Conservation (phyloP, 108 stramenopile genomes). For the Fistulifera pelliculosa region DNA sequence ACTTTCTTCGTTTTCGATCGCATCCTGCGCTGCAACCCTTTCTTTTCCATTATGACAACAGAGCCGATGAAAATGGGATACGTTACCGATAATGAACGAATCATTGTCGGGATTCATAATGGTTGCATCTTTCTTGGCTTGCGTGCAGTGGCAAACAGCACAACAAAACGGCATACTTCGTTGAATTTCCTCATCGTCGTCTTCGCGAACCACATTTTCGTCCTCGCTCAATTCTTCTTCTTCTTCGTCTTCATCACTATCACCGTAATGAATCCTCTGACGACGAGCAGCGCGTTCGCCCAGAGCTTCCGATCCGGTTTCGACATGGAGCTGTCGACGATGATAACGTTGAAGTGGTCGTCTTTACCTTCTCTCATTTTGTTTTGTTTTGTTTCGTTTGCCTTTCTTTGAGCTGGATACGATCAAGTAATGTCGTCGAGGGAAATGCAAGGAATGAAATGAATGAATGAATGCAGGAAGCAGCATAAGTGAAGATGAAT, state of each 20-base stretch:
- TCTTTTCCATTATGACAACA: no score
- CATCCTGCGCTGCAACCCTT: no score
- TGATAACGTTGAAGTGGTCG: neutral
- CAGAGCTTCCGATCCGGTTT: neutral
- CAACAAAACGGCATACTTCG: constrained; percentile 11
- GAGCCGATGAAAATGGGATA: no score
- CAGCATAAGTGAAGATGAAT: no score
- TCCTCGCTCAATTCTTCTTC: no score
- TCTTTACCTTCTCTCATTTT: neutral
- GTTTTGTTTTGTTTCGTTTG: neutral
- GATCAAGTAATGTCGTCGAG: no score
- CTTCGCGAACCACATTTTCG: neutral
- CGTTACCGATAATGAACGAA: no score
- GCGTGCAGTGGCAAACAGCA: constrained; percentile 1
- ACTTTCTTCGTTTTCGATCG: no score
- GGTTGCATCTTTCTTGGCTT: neutral
- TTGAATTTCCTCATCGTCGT: constrained; percentile 9
- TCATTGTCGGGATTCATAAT: no score
- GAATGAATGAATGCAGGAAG: no score
- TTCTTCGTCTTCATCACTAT: no score
- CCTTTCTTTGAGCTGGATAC: constrained; percentile 9
- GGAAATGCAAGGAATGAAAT: no score
- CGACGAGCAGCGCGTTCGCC: neutral
- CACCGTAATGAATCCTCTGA: neutral
- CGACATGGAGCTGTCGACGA: neutral